These are phyloP conservation scores for Mortierella polycephala DNA, from an alignment of 371 early-diverging fungal species.

Conservation along the genomic window DNA sequence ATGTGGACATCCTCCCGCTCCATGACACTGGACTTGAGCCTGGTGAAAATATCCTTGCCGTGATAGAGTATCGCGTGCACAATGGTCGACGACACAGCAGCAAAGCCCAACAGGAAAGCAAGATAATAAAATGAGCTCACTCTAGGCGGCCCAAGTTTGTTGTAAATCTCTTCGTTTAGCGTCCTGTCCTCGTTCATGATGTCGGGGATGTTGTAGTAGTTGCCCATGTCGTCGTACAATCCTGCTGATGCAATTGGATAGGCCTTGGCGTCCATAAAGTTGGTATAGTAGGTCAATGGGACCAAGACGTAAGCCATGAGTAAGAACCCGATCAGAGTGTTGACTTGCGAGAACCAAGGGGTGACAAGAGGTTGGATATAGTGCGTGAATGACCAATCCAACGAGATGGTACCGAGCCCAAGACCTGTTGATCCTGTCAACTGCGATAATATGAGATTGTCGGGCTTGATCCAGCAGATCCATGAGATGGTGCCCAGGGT, in stretches of 20 bases:
- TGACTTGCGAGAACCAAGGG: slow-evolving; percentile 29
- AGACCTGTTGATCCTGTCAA: neutral
- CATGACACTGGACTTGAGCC: slow-evolving; percentile 9
- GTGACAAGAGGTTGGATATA: slow-evolving; percentile 12
- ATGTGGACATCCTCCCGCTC: slow-evolving; percentile 72
- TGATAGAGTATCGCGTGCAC: slow-evolving; percentile 61
- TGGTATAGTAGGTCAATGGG: slow-evolving; percentile 15
- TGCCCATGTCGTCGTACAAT: slow-evolving; percentile 2
- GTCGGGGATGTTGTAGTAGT: neutral
- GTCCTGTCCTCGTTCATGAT: slow-evolving; percentile 22
- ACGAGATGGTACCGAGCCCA: neutral
- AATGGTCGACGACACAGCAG: slow-evolving; percentile 57
- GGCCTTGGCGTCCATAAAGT: slow-evolving; percentile 13
- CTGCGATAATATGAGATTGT: slow-evolving; percentile 52
- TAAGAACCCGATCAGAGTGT: slow-evolving; percentile 20
- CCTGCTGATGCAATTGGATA: slow-evolving; percentile 3
- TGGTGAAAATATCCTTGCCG: slow-evolving; percentile 49
- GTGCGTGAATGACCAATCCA: slow-evolving; percentile 2
- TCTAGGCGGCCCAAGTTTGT: slow-evolving; percentile 60
- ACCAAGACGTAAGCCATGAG: slow-evolving; percentile 16
- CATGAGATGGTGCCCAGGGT: slow-evolving; percentile 8
- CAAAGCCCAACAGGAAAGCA: slow-evolving; percentile 52
- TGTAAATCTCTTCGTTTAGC: slow-evolving; percentile 59
- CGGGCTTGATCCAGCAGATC: slow-evolving; percentile 72
- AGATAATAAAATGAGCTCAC: slow-evolving; percentile 67